phyloP scores from a whole-genome alignment of 1,284 basidiomycete species.

The Cutaneotrichosporon sp. region DNA sequence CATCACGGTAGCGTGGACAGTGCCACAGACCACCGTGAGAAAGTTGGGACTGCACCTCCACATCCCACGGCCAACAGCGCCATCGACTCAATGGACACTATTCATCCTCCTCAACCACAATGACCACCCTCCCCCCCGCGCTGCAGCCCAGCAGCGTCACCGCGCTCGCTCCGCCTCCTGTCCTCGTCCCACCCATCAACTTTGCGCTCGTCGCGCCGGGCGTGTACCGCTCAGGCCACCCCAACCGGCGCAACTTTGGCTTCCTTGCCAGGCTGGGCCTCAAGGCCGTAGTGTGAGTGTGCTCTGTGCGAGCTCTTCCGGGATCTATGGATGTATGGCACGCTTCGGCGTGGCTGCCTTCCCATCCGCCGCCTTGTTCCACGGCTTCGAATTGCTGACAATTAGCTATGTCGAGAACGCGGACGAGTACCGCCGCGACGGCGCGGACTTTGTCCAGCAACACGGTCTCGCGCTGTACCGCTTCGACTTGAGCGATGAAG shows the following conservation, averaged over 20 bases:
- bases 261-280: constrained; percentile 49
- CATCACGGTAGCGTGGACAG: not conserved
- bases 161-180: constrained; percentile 22
- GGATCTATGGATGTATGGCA: not conserved
- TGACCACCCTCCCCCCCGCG: constrained; percentile 20
- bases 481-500: constrained; percentile 42
- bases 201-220: constrained; percentile 53
- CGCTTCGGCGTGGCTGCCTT: not conserved
- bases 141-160: constrained; percentile 19
- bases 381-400: not conserved
- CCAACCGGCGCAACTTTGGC: constrained; percentile 51
- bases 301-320: not conserved
- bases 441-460: constrained; percentile 39
- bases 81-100: not conserved
- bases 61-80: not conserved
- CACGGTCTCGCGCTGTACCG: constrained; percentile 35
- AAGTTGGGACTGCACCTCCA: not conserved
- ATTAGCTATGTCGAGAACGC: constrained; percentile 44
- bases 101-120: constrained; percentile 5
- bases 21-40: not conserved
- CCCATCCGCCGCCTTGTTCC: not conserved
- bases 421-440: constrained; percentile 46
- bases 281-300: constrained; percentile 50
- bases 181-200: constrained; percentile 55
- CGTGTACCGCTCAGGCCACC: constrained; percentile 52